Evolutionary conservation across 805 yeast species (phyloP).

Genomic region (Priceomyces medius): DNA sequence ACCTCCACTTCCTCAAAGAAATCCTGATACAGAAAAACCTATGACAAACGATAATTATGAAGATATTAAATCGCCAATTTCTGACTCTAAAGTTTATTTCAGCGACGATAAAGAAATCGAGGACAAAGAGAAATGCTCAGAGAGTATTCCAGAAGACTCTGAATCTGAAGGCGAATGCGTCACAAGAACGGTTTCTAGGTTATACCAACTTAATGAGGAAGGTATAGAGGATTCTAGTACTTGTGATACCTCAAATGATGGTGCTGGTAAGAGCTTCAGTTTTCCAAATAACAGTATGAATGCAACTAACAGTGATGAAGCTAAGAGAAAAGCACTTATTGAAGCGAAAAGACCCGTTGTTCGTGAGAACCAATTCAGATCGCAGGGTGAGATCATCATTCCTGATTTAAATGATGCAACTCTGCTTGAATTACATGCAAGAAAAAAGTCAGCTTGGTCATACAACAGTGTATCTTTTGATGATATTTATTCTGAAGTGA

Average conservation of each 20-base stretch:
- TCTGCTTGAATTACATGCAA: not conserved
- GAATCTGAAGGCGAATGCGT: constrained; percentile 2
- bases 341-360: not conserved
- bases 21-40: not conserved
- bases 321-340: constrained; percentile 9
- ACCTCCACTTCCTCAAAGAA: constrained; percentile 1
- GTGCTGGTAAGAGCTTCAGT: constrained; percentile 34
- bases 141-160: not conserved
- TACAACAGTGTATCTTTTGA: constrained; percentile 26
- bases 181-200: constrained; percentile 4
- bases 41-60: no score
- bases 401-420: constrained; percentile 32
- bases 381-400: constrained; percentile 39
- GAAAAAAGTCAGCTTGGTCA: constrained; percentile 6
- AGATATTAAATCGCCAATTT: no score
- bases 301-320: constrained; percentile 29
- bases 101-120: not conserved
- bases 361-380: not conserved
- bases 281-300: constrained; percentile 37
- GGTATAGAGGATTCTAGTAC: not conserved
- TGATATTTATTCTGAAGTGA: constrained; percentile 20
- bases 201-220: constrained; percentile 2
- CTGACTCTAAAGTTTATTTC: no score
- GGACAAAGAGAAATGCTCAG: no score
- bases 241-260: constrained; percentile 29